Base-by-base conservation (phyloP, 805 yeast species). In the Metschnikowia dekortorum region DNA sequence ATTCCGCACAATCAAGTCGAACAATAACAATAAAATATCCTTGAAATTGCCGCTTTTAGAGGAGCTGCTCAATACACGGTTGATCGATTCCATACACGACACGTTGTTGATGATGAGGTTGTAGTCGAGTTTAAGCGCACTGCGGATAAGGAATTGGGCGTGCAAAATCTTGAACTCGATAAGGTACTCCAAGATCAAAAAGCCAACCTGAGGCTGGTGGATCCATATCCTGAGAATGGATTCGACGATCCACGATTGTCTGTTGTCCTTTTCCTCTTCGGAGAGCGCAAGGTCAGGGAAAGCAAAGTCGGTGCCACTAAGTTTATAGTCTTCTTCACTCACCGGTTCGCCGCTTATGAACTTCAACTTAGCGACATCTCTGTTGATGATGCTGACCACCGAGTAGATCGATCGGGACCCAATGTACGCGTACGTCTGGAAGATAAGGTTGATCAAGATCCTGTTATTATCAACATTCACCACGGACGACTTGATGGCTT, bases 341-440 rank as follows among this genome's bases (percentile, higher is more conserved):
- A 73, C 64, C 14, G 58, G 49, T 29, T 61, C 55, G 2, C 77
- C 77, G 49, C 70, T 62, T 47, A 71, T 55, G 55, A 56, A 70
- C 56, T 67, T 70, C 56, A 73, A 62, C 56, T 73, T 73, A 45
- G 63, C 67, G 37, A 72, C 57, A 51, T 73, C 78, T 49, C 78
- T 65, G 35, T 69, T 61, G 43, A 73, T 56, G 29, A 73, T 66
- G 53, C 72, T 67, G 11, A 73, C 75, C 32, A 71, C 74, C 1
- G 78, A 73, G 56, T 71, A 88, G 39, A 91, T 77, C 0, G 97
- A 91, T 63, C 97, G 79, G 43, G 89, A 85, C 11, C 98, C 97
- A 51, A 89, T 84, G 57, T 84, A 84, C 42, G 92, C 86, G 46
- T 89, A 76, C 0, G 85, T 75, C 61, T 88, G 92, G 59, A 85